A percentile compares a stretch with the other conserved stretches of the same genome.
Conservation (phyloP, 805 yeast genomes). For the Vanderwaltozyma tropicalis region DNA sequence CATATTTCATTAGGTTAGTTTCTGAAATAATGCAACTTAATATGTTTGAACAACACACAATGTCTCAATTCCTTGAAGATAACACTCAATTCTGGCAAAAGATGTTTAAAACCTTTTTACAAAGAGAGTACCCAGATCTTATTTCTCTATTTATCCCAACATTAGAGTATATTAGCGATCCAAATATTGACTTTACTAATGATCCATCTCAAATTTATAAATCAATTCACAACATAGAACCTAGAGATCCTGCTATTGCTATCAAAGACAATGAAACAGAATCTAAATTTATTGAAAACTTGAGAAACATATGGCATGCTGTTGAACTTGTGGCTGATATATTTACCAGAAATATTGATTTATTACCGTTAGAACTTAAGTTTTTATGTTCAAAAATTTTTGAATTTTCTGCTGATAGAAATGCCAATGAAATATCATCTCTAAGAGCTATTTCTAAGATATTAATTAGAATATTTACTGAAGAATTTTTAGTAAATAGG, state of each 20-base stretch:
- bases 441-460: slow-evolving; percentile 41
- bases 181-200: slow-evolving; percentile 56
- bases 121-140: slow-evolving; percentile 28
- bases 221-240: slow-evolving; percentile 30
- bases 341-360: slow-evolving; percentile 31
- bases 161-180: slow-evolving; percentile 28
- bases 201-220: slow-evolving; percentile 58
- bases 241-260: slow-evolving; percentile 50
- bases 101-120: slow-evolving; percentile 31
- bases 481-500: slow-evolving; percentile 17
- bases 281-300: slow-evolving; percentile 54
- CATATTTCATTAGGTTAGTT: slow-evolving; percentile 50
- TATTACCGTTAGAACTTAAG: slow-evolving; percentile 48
- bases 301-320: slow-evolving; percentile 64
- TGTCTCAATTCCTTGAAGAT: slow-evolving; percentile 20
- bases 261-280: slow-evolving; percentile 74
- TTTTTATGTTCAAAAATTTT: slow-evolving; percentile 42
- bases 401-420: slow-evolving; percentile 32
- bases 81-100: slow-evolving; percentile 34
- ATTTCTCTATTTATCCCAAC: slow-evolving; percentile 30
- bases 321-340: slow-evolving; percentile 50
- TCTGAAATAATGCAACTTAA: slow-evolving; percentile 36
- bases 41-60: slow-evolving; percentile 21
- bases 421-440: slow-evolving; percentile 59
- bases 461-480: slow-evolving; percentile 17